phyloP scores from a whole-genome alignment of 176 grass and related monocot species.

The Pontederia crassipes region DNA sequence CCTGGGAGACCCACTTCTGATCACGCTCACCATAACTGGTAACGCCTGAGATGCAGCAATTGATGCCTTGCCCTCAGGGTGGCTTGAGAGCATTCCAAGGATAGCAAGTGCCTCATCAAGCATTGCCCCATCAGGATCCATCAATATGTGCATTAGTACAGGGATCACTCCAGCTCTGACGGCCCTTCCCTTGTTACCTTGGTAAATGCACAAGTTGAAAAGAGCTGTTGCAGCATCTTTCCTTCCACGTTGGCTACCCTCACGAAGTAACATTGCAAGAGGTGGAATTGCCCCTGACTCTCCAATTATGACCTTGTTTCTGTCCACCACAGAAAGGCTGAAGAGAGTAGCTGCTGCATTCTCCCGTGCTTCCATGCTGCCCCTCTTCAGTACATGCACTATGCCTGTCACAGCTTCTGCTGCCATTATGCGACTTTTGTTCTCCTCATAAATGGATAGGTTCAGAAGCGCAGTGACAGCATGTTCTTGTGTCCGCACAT shows the following conservation, averaged over 20 bases:
- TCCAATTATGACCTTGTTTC: constrained; percentile 77
- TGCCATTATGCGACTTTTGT: constrained; percentile 67
- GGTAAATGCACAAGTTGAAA: constrained; percentile 93
- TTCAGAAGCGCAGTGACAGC: constrained; percentile 82
- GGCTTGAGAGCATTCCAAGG: constrained; percentile 72
- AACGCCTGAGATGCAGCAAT: constrained; percentile 64
- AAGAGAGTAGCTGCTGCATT: constrained; percentile 92
- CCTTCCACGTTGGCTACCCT: constrained; percentile 79
- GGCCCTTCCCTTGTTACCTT: constrained; percentile 75
- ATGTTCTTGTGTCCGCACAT: constrained; percentile 75
- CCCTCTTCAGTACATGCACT: constrained; percentile 76
- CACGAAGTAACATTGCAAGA: constrained; percentile 66
- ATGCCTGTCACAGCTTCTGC: constrained; percentile 61
- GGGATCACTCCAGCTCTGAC: constrained; percentile 77
- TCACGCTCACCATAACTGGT: constrained; percentile 62
- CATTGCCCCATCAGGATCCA: constrained; percentile 45
- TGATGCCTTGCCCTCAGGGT: constrained; percentile 64
- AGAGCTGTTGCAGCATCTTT: constrained; percentile 91
- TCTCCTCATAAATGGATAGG: constrained; percentile 81
- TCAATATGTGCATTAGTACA: constrained; percentile 71
- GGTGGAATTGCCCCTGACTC: constrained; percentile 66
- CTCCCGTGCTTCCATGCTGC: constrained; percentile 89
- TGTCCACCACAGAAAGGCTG: constrained; percentile 82
- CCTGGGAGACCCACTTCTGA: constrained; percentile 51
- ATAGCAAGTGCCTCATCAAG: constrained; percentile 80